These are phyloP conservation scores for Passalora sequoiae DNA, from an alignment of 2,329 filamentous ascomycete genomes.

Conservation along the genomic window DNA sequence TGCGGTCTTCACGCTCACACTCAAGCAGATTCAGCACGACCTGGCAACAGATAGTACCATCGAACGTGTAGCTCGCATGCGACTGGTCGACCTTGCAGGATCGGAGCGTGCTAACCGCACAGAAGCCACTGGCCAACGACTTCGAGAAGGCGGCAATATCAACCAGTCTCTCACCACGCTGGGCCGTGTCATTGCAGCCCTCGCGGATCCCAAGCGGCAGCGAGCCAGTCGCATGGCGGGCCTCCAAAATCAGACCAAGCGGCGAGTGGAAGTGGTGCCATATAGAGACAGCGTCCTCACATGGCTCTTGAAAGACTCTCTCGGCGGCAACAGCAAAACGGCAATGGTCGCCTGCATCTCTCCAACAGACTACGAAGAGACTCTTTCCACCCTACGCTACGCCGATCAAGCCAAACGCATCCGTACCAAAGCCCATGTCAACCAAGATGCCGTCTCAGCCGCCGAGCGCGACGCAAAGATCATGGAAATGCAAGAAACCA, in stretches of 20 bases:
- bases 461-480: conserved; percentile 95
- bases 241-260: conserved; percentile 45
- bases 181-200: conserved; percentile 88
- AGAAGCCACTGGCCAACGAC: conserved; percentile 82
- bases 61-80: conserved; percentile 86
- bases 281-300: conserved; percentile 83
- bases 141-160: conserved; percentile 95
- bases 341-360: conserved; percentile 99
- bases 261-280: conserved; percentile 59
- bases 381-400: conserved; percentile 89
- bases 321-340: conserved; percentile 96
- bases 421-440: conserved; percentile 87
- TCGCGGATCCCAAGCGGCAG: conserved; percentile 62
- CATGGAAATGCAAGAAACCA: conserved; percentile 89
- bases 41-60: conserved; percentile 97
- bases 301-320: conserved; percentile 89
- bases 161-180: conserved; percentile 97
- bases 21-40: conserved; percentile 97
- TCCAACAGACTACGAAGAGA: conserved; percentile 94
- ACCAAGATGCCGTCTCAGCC: conserved; percentile 88
- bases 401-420: conserved; percentile 97
- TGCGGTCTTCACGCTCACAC: conserved; percentile 94
- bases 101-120: conserved; percentile 93
- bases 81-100: conserved; percentile 88
- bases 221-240: conserved; percentile 41